Evolutionary conservation across 768 basidiomycete species (phyloP).

Genomic region (Suillus ampliporus): DNA sequence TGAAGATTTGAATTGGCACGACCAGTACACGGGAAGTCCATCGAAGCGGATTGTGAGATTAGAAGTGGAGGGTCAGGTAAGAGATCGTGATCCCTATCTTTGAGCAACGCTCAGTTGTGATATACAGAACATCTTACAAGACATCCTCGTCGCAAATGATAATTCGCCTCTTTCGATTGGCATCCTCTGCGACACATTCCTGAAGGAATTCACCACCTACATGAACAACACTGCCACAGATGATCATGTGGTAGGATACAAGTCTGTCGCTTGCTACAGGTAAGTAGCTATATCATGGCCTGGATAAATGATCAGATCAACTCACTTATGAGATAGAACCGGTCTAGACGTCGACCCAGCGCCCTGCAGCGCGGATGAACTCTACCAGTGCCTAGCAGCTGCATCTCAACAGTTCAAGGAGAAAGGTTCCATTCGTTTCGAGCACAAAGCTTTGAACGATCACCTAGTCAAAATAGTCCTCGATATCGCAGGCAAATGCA

Average conservation of each 20-base stretch:
- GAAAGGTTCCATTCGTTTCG: conserved; percentile 53
- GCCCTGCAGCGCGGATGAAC: conserved; percentile 30
- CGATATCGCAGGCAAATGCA: conserved; percentile 52
- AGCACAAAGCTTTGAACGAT: conserved; percentile 71
- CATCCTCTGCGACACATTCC: conserved; percentile 35
- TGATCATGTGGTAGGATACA: conserved; percentile 66
- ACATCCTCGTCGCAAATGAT: conserved; percentile 27
- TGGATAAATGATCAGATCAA: background rate
- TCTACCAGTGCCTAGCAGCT: conserved; percentile 37
- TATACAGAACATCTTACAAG: conserved; percentile 22
- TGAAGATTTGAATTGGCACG: conserved; percentile 65
- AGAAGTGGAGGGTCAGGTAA: conserved; percentile 75
- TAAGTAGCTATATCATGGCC: conserved; percentile 2
- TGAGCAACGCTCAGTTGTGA: conserved; percentile 6
- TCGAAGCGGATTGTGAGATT: conserved; percentile 71
- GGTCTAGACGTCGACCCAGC: conserved; percentile 60
- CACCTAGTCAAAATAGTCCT: conserved; percentile 62
- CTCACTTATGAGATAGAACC: conserved; percentile 44
- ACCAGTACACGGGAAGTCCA: conserved; percentile 55
- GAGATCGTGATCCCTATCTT: conserved; percentile 8
- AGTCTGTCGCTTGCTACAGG: conserved; percentile 77
- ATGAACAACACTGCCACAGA: conserved; percentile 49
- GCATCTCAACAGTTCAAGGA: conserved; percentile 42
- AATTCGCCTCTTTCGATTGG: conserved; percentile 14
- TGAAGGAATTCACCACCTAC: conserved; percentile 37